A percentile compares a stretch with the other conserved stretches of the same genome.
phyloP scores from a whole-genome alignment of 75 land plant genomes.

The Adiantum capillusveneris region DNA sequence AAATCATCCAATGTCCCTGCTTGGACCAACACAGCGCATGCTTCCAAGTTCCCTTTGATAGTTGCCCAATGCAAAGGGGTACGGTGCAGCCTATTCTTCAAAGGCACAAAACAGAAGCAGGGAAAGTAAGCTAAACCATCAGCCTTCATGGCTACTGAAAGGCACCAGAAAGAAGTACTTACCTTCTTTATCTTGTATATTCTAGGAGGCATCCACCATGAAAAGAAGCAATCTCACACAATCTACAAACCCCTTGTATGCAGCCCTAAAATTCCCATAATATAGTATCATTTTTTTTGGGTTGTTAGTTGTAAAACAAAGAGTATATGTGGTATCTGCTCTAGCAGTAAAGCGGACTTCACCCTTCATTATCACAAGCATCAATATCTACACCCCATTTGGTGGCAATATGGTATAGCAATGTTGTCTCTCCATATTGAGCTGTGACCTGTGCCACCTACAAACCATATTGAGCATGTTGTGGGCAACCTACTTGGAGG shows the following conservation, averaged over 20 bases:
- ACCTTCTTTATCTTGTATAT: conserved; percentile 98
- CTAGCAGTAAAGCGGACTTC: conserved; percentile 96
- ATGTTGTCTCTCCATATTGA: conserved; percentile 94
- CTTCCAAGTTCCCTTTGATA: conserved; percentile 91
- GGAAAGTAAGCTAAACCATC: not conserved
- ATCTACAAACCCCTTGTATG: conserved; percentile 97
- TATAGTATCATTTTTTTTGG: no score
- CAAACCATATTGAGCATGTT: no score
- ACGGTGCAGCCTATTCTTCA: conserved; percentile 79
- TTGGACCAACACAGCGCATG: conserved; percentile 96
- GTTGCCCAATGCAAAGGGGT: conserved; percentile 99
- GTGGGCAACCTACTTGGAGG: no score
- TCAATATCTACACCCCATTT: conserved; percentile 98
- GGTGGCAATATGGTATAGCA: conserved; percentile 76
- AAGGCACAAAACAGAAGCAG: conserved; percentile 3
- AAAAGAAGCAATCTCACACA: conserved; percentile 84
- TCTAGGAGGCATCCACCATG: conserved; percentile 81
- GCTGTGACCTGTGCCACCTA: conserved; percentile 95
- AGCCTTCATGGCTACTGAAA: no score
- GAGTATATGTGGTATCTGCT: no score
- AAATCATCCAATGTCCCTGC: conserved; percentile 89
- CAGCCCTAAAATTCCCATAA: conserved; percentile 58
- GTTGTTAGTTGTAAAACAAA: no score
- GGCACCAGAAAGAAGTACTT: not conserved
- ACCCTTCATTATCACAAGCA: conserved; percentile 82